Base-by-base conservation (phyloP, 164 flowering plant species). In the Annona cherimola region DNA sequence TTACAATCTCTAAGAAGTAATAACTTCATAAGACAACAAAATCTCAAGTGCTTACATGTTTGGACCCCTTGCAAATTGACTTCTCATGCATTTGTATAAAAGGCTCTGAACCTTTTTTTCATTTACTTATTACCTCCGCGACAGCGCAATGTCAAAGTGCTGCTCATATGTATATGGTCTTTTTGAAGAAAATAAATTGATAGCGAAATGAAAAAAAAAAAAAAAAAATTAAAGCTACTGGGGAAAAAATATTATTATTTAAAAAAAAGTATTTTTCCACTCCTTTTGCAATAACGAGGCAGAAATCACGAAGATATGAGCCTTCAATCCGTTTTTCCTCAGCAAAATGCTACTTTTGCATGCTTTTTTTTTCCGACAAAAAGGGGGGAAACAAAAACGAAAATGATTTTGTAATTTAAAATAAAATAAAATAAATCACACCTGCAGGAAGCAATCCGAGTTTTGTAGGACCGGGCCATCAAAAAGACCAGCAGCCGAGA, bases 361-460 rank as follows among this genome's bases (percentile, higher is more conserved):
- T 26, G 1, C 35, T 26, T 26, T 26, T 50, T 16, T 50, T 50
- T 11, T 50, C 14, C 9, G 55, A 50, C 14, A 50, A 7, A 7
- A 50, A 16, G 9, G 63, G 63, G 4, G 63, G 8, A 61, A 20
- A 57, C 9, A 8, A 2, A 26, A 26, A 26, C 35, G 35, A 26
- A 26, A 26, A 26, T 26, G 0, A 26, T 26, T 26, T 26, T 26
- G 35, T 26, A 26, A 26, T 26, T 26, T 26, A 26, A 26, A 26
- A 41, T 35, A 42, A 19, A 41, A n/a, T 6, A 14, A 19, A 50
- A 50, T 18, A 45, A 26, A 45, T 42, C 67, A 61, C 3, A 92
- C 99, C 99, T 92, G 89, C 64, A 68, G 73, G 80, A 95, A 95
- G 76, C 95, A 91, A 74, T 86, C 87, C 75, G 93, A 87, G 80